Conservation (phyloP, 2,329 filamentous ascomycete species). For the Fusarium denticulatum region DNA sequence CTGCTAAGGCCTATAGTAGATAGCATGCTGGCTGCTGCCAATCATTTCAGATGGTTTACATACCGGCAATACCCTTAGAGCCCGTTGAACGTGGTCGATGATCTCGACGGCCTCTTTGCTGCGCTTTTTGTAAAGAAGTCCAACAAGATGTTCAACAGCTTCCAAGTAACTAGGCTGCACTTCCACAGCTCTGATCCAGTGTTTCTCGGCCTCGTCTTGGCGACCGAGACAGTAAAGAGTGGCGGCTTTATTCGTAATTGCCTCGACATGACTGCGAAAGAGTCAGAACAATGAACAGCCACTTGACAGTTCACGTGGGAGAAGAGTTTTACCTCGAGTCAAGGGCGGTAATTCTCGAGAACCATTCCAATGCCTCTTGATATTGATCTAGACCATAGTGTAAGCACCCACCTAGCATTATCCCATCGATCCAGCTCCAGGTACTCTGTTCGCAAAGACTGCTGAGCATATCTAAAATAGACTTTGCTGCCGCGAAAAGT, state of each 20-base stretch:
- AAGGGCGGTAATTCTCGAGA: slow-evolving; percentile 68
- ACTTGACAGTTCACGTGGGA: slow-evolving; percentile 45
- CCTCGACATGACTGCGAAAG: slow-evolving; percentile 80
- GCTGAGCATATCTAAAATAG: slow-evolving; percentile 76
- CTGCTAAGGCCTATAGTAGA: slow-evolving; percentile 16
- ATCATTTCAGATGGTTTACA: slow-evolving; percentile 8
- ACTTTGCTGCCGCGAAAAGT: slow-evolving; percentile 65
- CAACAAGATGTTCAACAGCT: slow-evolving; percentile 92
- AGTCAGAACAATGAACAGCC: slow-evolving; percentile 45
- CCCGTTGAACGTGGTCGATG: slow-evolving; percentile 84
- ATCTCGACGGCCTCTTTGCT: slow-evolving; percentile 86
- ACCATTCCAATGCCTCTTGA: slow-evolving; percentile 79
- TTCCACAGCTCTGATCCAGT: slow-evolving; percentile 87
- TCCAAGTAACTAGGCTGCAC: slow-evolving; percentile 90
- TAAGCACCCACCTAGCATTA: slow-evolving; percentile 89
- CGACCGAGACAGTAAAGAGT: slow-evolving; percentile 85
- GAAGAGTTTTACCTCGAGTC: slow-evolving; percentile 61
- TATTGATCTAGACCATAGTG: slow-evolving; percentile 91
- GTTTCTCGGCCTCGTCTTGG: slow-evolving; percentile 82
- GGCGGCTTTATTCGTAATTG: slow-evolving; percentile 91
- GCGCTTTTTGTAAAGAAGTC: slow-evolving; percentile 84
- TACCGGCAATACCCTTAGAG: slow-evolving; percentile 62
- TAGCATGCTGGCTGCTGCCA: neutral
- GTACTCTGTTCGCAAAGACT: slow-evolving; percentile 80
- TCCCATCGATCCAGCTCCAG: slow-evolving; percentile 93